phyloP scores from a whole-genome alignment of 1,284 basidiomycete genomes.

The Ganoderma lucidum region DNA sequence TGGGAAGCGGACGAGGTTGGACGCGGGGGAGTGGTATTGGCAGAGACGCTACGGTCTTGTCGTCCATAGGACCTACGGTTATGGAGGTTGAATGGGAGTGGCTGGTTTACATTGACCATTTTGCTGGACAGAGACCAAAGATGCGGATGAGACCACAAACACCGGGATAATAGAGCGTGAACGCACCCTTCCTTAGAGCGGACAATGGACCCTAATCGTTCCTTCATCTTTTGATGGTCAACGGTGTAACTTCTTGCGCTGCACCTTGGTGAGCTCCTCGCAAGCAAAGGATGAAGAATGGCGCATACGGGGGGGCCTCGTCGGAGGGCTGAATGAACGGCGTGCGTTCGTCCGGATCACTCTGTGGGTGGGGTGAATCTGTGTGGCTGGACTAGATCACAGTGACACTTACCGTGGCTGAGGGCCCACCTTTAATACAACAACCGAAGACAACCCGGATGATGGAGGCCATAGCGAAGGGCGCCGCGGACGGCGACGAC shows the following conservation, averaged over 20 bases:
- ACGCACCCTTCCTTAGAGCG: slow-evolving; percentile 69
- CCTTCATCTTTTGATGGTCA: slow-evolving; percentile 61
- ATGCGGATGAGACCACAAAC: slow-evolving; percentile 9
- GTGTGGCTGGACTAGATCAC: neutral
- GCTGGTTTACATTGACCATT: slow-evolving; percentile 76
- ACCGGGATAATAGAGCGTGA: slow-evolving; percentile 14
- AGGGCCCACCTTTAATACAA: slow-evolving; percentile 33
- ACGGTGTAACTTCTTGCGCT: slow-evolving; percentile 42
- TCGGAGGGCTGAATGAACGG: slow-evolving; percentile 42
- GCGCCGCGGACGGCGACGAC: slow-evolving; percentile 22
- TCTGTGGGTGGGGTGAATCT: slow-evolving; percentile 24
- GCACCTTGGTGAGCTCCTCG: neutral
- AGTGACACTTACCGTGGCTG: slow-evolving; percentile 23
- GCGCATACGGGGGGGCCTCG: slow-evolving; percentile 34
- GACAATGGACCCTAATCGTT: slow-evolving; percentile 64
- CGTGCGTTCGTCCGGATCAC: slow-evolving; percentile 41
- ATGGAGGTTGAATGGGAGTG: slow-evolving; percentile 72
- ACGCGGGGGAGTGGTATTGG: slow-evolving; percentile 38
- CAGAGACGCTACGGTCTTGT: slow-evolving; percentile 34
- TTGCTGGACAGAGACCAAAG: slow-evolving; percentile 51
- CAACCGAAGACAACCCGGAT: slow-evolving; percentile 37
- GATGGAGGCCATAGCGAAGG: slow-evolving; percentile 36
- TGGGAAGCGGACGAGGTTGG: slow-evolving; percentile 28
- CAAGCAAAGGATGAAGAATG: neutral
- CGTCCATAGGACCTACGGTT: slow-evolving; percentile 50